These are phyloP conservation scores for Fusarium cicatricum DNA, from an alignment of 2,329 filamentous ascomycete species.

Conservation along the genomic window DNA sequence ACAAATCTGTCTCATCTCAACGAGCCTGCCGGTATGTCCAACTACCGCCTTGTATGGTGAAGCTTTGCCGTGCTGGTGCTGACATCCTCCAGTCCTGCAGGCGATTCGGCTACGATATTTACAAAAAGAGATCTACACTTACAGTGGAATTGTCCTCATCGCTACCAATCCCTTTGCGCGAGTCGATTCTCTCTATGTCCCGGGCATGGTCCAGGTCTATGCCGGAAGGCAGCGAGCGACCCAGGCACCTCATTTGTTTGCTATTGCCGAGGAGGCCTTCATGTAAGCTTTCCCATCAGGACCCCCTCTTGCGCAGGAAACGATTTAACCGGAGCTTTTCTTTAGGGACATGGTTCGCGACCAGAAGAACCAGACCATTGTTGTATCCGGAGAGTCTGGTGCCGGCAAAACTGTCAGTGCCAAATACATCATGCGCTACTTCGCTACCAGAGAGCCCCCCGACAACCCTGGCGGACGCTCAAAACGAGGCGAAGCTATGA, in stretches of 20 bases:
- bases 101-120: slow-evolving; percentile 96
- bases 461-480: slow-evolving; percentile 81
- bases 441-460: slow-evolving; percentile 94
- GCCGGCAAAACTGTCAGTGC: slow-evolving; percentile 99
- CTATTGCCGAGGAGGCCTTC: slow-evolving; percentile 98
- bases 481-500: slow-evolving; percentile 85
- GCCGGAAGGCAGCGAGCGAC: slow-evolving; percentile 96
- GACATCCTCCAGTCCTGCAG: slow-evolving; percentile 76
- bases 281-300: slow-evolving; percentile 63
- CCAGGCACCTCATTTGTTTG: slow-evolving; percentile 97
- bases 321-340: slow-evolving; percentile 47
- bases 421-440: slow-evolving; percentile 99
- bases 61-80: slow-evolving; percentile 31
- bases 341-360: slow-evolving; percentile 94
- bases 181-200: slow-evolving; percentile 97
- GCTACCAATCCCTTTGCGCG: slow-evolving; percentile 97
- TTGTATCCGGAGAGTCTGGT: slow-evolving; percentile 99
- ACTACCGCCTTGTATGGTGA: not conserved
- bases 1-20: slow-evolving; percentile 98
- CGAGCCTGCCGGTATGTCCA: slow-evolving; percentile 84
- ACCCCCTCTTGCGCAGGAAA: not conserved
- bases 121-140: slow-evolving; percentile 99
- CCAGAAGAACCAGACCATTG: slow-evolving; percentile 95
- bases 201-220: slow-evolving; percentile 99
- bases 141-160: slow-evolving; percentile 98